Evolutionary conservation across 345 rosid genomes (phyloP).

Genomic region (Lumnitzera littorea): DNA sequence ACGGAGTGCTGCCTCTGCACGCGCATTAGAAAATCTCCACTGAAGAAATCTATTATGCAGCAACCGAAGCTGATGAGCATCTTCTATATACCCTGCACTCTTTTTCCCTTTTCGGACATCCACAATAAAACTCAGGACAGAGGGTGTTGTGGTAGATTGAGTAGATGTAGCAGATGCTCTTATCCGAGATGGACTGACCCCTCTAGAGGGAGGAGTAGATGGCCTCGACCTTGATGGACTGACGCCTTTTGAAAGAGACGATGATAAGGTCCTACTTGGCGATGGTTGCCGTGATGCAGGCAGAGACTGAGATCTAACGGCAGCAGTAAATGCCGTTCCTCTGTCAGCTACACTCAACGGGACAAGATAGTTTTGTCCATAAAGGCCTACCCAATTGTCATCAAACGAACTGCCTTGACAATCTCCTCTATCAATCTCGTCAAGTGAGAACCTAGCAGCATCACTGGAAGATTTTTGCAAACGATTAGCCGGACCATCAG

Average conservation of each 20-base stretch:
- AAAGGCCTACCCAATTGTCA: conserved; percentile 26
- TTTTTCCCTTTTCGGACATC: conserved; percentile 81
- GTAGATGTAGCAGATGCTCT: conserved; percentile 47
- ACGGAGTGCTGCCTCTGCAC: conserved; percentile 59
- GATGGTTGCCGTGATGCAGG: conserved; percentile 59
- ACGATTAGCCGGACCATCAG: conserved; percentile 32
- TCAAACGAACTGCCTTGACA: conserved; percentile 39
- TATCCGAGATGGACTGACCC: conserved; percentile 70
- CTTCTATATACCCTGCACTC: conserved; percentile 57
- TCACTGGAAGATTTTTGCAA: conserved; percentile 53
- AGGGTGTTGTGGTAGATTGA: conserved; percentile 49
- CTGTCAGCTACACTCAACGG: conserved; percentile 45
- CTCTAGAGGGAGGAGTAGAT: conserved; percentile 69
- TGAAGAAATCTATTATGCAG: conserved; percentile 79
- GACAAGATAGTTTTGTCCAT: conserved; percentile 37
- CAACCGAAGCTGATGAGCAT: conserved; percentile 82
- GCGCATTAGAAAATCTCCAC: conserved; percentile 87
- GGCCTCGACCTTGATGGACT: conserved; percentile 43
- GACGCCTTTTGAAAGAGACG: conserved; percentile 38
- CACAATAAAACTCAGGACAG: conserved; percentile 83
- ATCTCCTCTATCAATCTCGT: conserved; percentile 33
- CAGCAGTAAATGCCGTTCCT: conserved; percentile 27
- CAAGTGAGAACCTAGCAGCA: conserved; percentile 32
- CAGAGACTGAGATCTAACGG: conserved; percentile 49
- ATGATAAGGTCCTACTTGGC: conserved; percentile 47